Base-by-base conservation (phyloP, 257 asterid species). In the Marsdenia floribunda region DNA sequence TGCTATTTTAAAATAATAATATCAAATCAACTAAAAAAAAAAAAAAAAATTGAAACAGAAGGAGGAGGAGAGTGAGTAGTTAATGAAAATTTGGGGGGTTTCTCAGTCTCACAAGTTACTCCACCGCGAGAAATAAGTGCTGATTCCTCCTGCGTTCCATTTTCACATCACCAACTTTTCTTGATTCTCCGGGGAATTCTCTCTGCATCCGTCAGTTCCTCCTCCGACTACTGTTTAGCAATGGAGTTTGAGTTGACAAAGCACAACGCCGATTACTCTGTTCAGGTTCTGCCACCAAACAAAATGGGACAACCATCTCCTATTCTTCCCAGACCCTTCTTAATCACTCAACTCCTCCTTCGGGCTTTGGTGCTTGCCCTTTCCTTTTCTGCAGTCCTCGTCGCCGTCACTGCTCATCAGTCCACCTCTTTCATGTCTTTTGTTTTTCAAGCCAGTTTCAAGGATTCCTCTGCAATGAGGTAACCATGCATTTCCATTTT, bases 391-490 rank as follows among this genome's bases (percentile, higher is more conserved):
- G 78, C 78, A 0, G 22, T 75, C 22, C 61, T 75, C 5, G 3
- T 75, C 26, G 16, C 78, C 5, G 52, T 75, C 78, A 75, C 73
- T 1, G 53, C 72, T 37, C 35, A 40, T 12, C 73, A 75, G 64
- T 64, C 78, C 2, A 71, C 70, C 3, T 49, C 71, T 0, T 46
- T 66, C 4, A 42, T 68, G 26, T 33, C 61, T 4, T 46, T 75
- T 14, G 64, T 24, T 40, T 54, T 65, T 22, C 37, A 22, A n/a
- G 73, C 78, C 42, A 42, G 65, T 50, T 75, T 65, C 67, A 52
- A n/a, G 55, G 33, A 75, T 38, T 75, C 78, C 9, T 66, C 78
- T 18, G 73, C 73, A 21, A 52, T 53, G n/a, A 75, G 73, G 78
- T 66, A 52, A 2, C 9, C 60, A 3, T 40, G 4, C 8, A n/a